phyloP scores from a whole-genome alignment of 2,329 filamentous ascomycete genomes.

The Fusarium coicis region DNA sequence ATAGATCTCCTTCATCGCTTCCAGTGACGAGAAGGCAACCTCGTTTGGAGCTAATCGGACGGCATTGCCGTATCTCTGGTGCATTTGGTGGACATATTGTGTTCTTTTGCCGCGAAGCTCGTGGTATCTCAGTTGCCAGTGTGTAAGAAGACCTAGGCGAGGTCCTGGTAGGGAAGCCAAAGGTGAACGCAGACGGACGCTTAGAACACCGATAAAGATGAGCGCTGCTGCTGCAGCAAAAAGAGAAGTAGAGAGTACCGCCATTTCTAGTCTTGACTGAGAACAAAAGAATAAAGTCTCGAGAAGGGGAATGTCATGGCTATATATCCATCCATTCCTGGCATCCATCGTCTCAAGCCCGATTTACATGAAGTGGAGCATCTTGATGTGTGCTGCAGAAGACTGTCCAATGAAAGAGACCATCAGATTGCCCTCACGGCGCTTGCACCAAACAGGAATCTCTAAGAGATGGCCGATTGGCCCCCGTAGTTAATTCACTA shows the following conservation, averaged over 20 bases:
- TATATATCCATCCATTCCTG: neutral
- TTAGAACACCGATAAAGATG: neutral
- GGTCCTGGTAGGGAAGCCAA: conserved; percentile 23
- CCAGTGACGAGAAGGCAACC: conserved; percentile 20
- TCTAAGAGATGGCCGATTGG: conserved; percentile 27
- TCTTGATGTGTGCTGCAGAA: no score
- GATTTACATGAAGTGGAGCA: neutral
- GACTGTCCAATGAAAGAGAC: conserved; percentile 1
- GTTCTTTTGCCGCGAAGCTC: conserved; percentile 26
- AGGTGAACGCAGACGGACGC: conserved; percentile 7
- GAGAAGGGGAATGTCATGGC: neutral
- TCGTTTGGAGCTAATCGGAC: conserved; percentile 32
- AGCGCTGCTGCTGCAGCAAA: neutral
- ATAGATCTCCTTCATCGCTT: conserved; percentile 32
- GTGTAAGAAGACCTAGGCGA: conserved; percentile 9
- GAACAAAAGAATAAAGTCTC: neutral
- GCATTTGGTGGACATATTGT: conserved; percentile 13
- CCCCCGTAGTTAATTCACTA: neutral
- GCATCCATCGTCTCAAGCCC: neutral
- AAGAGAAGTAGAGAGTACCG: neutral
- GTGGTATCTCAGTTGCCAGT: conserved; percentile 13
- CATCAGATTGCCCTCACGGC: neutral
- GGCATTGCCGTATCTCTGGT: conserved; percentile 6
- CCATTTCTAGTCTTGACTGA: neutral
- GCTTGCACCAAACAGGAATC: conserved; percentile 22